Base-by-base conservation (phyloP, 805 yeast genomes). In the Dipodascus albidus region DNA sequence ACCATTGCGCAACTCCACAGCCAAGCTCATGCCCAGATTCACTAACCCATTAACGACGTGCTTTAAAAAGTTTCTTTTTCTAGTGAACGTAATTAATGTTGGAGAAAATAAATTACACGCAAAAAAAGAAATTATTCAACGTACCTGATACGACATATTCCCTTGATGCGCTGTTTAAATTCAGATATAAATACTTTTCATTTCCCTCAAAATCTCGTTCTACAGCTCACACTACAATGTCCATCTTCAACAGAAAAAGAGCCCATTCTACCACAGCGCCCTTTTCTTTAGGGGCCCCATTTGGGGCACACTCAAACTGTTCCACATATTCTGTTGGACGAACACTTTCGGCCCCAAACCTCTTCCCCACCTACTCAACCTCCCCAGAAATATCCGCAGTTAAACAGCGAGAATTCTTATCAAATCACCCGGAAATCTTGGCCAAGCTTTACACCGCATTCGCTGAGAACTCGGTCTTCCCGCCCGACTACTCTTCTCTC, bases 401-500 rank as follows among this genome's bases (percentile, higher is more conserved):
- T 14, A 38, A 38, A 14, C 44, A 38, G n/a, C 44, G 44, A 38
- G 44, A 38, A 14, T 38, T 38, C 44, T 14, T 38, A 4, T 14
- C 44, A 38, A 38, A 38, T 6, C 17, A 38, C 44, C 44, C 44
- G 6, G 44, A 14, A 38, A 38, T 38, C 17, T 19, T 38, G 6
- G 44, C 44, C 17, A 38, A 38, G n/a, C 44, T 38, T 4, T 38
- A 38, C 20, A 38, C 44, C 6, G 44, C 44, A 14, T 38, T 38
- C 15, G 44, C 44, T 6, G 44, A 38, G n/a, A 47, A 47, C 31
- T 23, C 49, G 4, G 49, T 23, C 15, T 47, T 50, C 17, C 75
- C 77, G 3, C 77, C 77, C 0, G 58, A 59, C 9, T 73, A 73
- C 53, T 49, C 60, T 3, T 50, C 65, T 2, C 58, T 70, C 44